Evolutionary conservation across 805 yeast species (phyloP), one percentile per base, ranked within the genome.

Genomic region (Monosporozyma yasuniensis): DNA sequence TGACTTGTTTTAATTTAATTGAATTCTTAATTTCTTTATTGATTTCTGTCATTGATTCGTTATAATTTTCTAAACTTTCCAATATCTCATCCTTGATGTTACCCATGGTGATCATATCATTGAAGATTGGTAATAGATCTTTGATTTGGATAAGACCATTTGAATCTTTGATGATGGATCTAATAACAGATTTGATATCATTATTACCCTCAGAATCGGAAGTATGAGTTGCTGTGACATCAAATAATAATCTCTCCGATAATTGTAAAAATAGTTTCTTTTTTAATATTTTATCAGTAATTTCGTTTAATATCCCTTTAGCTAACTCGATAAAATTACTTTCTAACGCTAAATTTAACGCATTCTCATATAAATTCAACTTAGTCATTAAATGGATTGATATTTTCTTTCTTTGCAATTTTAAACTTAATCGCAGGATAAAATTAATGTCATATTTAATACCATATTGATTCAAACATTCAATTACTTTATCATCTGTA

Each of bases 81-180:
- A 90, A 87, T 42, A 93, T 78, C 56, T 89, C 96, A 44, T 84
- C 86, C 55, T 88, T 87, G 59, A 93, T 78, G 52, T 84, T 81
- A 55, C 87, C 93, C 46, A 93, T 82, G 25, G 87, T 80, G 0
- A 86, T 77, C 50, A 86, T 80, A 56, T 88, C 90, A 0, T 97
- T 96, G 55, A 93, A 83, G 30, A 87, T 69, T 1, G 95, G 95
- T 47, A 93, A 67, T 39, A 93, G 61, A 59, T 93, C 98, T 54
- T 86, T 89, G 42, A 93, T 81, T 3, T 82, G 76, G 19, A 86
- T 62, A 12, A 77, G 58, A 14, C 73, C 78, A 54, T 79, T 72
- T 21, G 75, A 76, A 16, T 69, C 72, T 65, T 63, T 48, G 69
- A 66, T 52, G 58, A 77, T 52, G 54, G 68, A 35, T 67, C 65